Evolutionary conservation across 176 grass and related monocot species (phyloP).

Genomic region (Rhynchospora pubera): DNA sequence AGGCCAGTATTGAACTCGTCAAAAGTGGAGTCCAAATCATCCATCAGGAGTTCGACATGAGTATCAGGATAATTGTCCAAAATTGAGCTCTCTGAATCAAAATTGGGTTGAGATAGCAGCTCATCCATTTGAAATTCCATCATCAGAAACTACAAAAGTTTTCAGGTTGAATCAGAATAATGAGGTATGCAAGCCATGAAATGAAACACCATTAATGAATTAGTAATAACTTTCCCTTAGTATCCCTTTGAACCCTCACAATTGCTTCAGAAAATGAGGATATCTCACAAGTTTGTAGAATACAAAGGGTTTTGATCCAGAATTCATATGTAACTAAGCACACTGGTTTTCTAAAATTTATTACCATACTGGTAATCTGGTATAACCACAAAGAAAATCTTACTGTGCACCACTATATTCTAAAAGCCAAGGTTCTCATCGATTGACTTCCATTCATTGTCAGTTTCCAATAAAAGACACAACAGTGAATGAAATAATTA

Average conservation of each 20-base stretch:
- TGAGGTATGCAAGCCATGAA: not conserved
- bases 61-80: not conserved
- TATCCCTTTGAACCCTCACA: not conserved
- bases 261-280: not conserved
- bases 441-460: not conserved
- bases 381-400: not conserved
- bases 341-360: not conserved
- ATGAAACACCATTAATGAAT: not conserved
- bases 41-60: not conserved
- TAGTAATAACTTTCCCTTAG: not conserved
- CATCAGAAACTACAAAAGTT: not conserved
- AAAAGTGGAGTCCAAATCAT: constrained; percentile 18
- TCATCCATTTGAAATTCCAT: constrained; percentile 9
- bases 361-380: not conserved
- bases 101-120: not conserved
- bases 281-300: not conserved
- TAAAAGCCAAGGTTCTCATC: not conserved
- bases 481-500: not conserved
- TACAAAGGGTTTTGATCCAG: not conserved
- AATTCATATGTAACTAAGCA: not conserved
- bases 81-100: not conserved
- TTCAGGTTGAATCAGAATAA: not conserved
- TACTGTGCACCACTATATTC: no score
- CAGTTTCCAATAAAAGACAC: not conserved
- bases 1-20: not conserved